Evolutionary conservation across 495 filamentous ascomycete genomes (phyloP), one percentile per base, ranked within the genome.

Genomic region (Xylaria longipes): DNA sequence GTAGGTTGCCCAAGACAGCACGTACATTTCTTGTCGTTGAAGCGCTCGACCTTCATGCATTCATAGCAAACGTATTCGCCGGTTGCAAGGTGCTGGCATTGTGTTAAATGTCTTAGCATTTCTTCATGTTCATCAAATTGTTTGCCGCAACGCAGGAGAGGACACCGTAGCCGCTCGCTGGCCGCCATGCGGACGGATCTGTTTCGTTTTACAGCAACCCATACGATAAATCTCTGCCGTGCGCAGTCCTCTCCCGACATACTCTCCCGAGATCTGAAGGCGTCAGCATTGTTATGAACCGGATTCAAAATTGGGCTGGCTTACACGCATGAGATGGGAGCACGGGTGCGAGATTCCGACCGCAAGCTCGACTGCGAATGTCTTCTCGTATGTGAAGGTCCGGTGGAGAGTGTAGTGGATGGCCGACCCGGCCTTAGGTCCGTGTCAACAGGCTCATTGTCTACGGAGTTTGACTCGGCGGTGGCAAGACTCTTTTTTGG

Each of bases 201-300:
- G 72, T 85, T 86, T 75, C 84, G 83, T 71, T 84, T 84, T 54
- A 85, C 79, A 52, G 84, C 84, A 48, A 82, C 82, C 84, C 84
- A 86, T 68, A 84, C 82, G 71, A 85, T 84, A 73, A 85, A 86
- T 39, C 84, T 75, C 67, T 85, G 79, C 35, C 78, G 74, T 6
- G 83, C 82, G 72, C 84, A 86, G 66, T 84, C 82, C 52, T 85
- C 82, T 41, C 76, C 75, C 8, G 77, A 73, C 20, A 79, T 63
- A 25, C 33, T 80, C 58, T 84, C 80, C 69, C 79, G 80, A 69
- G 82, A 80, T 61, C 84, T 86, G 75, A 27, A 64, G 70, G 71
- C 48, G 73, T 84, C 69, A 84, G 82, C 57, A 72, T 54, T 50
- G 14, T 43, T 43, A 61, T 58, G 54, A 29, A n/a, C 3, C 20